Evolutionary conservation across 805 yeast genomes (phyloP).

Genomic region (Tetrapisispora arboricola): DNA sequence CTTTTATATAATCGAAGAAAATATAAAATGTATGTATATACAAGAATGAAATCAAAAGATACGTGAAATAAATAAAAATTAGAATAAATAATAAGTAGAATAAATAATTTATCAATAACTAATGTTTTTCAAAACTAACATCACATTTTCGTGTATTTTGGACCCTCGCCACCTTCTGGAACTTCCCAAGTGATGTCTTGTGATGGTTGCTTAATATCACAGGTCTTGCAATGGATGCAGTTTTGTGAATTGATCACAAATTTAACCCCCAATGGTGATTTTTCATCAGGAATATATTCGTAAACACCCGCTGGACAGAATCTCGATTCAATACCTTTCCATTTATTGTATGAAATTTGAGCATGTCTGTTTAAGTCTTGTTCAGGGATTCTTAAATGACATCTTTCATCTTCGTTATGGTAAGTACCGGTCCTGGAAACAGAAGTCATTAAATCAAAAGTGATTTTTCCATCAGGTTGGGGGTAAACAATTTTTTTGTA

Average conservation of each 20-base stretch:
- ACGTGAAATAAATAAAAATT: slow-evolving; percentile 2
- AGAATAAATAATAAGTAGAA: slow-evolving; percentile 4
- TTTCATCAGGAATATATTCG: slow-evolving; percentile 69
- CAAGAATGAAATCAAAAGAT: too few relatives aligned
- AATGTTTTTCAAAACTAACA: background rate
- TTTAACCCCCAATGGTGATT: slow-evolving; percentile 48
- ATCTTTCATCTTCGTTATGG: slow-evolving; percentile 89
- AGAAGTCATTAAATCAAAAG: slow-evolving; percentile 89
- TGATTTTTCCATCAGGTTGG: slow-evolving; percentile 87
- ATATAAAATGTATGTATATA: too few relatives aligned
- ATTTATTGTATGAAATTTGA: slow-evolving; percentile 56
- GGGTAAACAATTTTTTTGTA: slow-evolving; percentile 76
- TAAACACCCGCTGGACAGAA: slow-evolving; percentile 99
- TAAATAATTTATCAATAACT: background rate
- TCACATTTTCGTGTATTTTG: slow-evolving; percentile 54
- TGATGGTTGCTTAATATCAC: slow-evolving; percentile 93
- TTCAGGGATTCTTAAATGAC: slow-evolving; percentile 65
- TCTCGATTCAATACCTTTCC: slow-evolving; percentile 77
- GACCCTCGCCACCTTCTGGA: slow-evolving; percentile 99
- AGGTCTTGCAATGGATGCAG: slow-evolving; percentile 96
- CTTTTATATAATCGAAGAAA: too few relatives aligned
- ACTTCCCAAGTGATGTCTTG: slow-evolving; percentile 93
- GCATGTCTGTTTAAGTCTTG: slow-evolving; percentile 63
- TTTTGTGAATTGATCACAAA: slow-evolving; percentile 94
- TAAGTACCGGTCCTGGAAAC: slow-evolving; percentile 94